Conservation (phyloP, 2,329 filamentous ascomycete species). For the Penicillium sp. region DNA sequence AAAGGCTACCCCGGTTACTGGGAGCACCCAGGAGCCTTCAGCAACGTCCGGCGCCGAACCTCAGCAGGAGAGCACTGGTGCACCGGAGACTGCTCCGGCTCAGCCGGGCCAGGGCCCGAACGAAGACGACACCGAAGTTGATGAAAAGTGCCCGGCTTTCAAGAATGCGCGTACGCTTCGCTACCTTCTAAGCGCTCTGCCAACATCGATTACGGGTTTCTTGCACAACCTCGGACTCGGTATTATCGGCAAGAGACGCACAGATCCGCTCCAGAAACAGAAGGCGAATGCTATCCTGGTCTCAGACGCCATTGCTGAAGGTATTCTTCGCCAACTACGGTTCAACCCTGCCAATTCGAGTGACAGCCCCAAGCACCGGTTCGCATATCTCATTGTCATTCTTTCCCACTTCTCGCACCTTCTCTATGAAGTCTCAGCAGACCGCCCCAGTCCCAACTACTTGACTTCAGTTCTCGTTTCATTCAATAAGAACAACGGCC, state of each 20-base stretch:
- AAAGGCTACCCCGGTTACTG: constrained; percentile 34
- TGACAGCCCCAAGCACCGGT: constrained; percentile 59
- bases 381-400: constrained; percentile 79
- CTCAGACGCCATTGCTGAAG: constrained; percentile 68
- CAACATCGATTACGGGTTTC: constrained; percentile 77
- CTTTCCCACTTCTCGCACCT: constrained; percentile 75
- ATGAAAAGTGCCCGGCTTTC: constrained; percentile 47
- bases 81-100: constrained; percentile 18
- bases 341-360: constrained; percentile 45
- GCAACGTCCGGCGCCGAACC: constrained; percentile 24
- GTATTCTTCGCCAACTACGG: constrained; percentile 66
- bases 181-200: constrained; percentile 73
- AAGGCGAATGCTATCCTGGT: constrained; percentile 62
- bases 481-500: constrained; percentile 78
- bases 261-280: constrained; percentile 63
- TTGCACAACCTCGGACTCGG: constrained; percentile 83
- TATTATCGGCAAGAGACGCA: constrained; percentile 70
- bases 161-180: constrained; percentile 78
- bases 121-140: constrained; percentile 23
- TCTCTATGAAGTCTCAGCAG: constrained; percentile 63
- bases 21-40: constrained; percentile 21
- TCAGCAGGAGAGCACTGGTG: constrained; percentile 25
- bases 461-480: constrained; percentile 76
- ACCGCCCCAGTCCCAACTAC: constrained; percentile 51
- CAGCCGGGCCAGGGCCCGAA: constrained; percentile 15